These are phyloP conservation scores for Staphylotrichum tortipilum DNA, from an alignment of 495 filamentous ascomycete species.

Conservation along the genomic window DNA sequence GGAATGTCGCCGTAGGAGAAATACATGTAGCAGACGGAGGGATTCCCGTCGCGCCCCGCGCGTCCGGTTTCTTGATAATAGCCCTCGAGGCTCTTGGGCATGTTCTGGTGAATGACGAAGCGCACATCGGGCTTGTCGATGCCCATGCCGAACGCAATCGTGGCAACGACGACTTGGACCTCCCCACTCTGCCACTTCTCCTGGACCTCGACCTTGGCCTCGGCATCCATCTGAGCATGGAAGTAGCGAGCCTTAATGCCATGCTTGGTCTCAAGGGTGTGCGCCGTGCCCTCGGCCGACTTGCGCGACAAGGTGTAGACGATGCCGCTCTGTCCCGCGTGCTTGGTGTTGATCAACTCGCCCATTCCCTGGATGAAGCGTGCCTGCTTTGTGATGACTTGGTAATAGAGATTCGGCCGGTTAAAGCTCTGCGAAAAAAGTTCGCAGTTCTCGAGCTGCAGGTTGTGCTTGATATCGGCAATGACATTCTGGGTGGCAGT, in stretches of 20 bases:
- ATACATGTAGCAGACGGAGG: constrained; percentile 82
- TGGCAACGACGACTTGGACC: constrained; percentile 90
- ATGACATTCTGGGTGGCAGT: constrained; percentile 92
- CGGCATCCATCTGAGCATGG: constrained; percentile 65
- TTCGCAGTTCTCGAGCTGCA: constrained; percentile 67
- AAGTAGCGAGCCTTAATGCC: constrained; percentile 73
- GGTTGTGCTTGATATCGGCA: constrained; percentile 77
- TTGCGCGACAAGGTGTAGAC: constrained; percentile 86
- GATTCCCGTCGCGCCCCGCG: constrained; percentile 81
- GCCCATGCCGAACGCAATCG: constrained; percentile 98
- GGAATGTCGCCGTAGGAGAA: constrained; percentile 66
- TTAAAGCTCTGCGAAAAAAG: constrained; percentile 89
- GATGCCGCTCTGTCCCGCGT: constrained; percentile 72
- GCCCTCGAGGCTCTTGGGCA: constrained; percentile 94
- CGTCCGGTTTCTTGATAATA: constrained; percentile 98
- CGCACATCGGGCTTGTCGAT: constrained; percentile 96
- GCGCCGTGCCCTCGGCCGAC: constrained; percentile 70
- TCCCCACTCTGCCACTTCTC: constrained; percentile 69
- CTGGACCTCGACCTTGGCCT: constrained; percentile 60
- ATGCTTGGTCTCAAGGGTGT: constrained; percentile 49
- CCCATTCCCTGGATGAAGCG: constrained; percentile 58
- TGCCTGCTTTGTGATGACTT: constrained; percentile 52
- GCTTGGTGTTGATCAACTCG: constrained; percentile 56
- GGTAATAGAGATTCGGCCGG: constrained; percentile 80
- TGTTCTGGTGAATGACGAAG: constrained; percentile 84